Evolutionary conservation across 441 rosid genomes (phyloP).

Genomic region (Capsella rubella): DNA sequence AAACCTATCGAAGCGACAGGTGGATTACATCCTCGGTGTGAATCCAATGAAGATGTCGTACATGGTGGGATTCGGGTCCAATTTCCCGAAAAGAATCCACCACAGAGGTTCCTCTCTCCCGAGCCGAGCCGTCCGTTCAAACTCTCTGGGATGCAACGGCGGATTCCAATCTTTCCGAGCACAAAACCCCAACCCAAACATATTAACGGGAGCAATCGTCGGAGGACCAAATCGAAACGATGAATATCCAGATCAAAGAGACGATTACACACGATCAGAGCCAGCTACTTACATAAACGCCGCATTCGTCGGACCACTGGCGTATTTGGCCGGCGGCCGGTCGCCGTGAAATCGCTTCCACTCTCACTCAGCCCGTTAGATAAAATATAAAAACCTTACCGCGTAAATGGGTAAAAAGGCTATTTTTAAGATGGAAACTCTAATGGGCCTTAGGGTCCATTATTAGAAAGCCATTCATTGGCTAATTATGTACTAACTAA

Average conservation of each 20-base stretch:
- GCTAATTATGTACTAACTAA: too few relatives aligned
- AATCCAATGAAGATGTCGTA: conserved; percentile 66
- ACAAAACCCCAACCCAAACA: conserved; percentile 46
- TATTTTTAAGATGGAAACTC: conserved; percentile 1
- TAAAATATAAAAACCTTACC: neutral
- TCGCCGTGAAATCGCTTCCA: conserved; percentile 1
- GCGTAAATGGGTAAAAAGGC: neutral
- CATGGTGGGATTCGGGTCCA: conserved; percentile 64
- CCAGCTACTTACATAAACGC: conserved; percentile 66
- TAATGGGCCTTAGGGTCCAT: conserved; percentile 10
- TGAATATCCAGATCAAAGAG: conserved; percentile 51
- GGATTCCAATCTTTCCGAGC: conserved; percentile 43
- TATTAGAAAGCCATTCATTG: too few relatives aligned
- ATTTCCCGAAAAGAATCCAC: conserved; percentile 56
- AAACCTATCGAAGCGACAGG: conserved; percentile 58
- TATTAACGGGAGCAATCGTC: conserved; percentile 55
- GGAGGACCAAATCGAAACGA: conserved; percentile 63
- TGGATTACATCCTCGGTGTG: conserved; percentile 64
- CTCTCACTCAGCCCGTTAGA: neutral
- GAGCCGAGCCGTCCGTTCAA: conserved; percentile 42
- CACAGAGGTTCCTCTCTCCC: conserved; percentile 63
- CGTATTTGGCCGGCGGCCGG: conserved; percentile 49
- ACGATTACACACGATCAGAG: conserved; percentile 51
- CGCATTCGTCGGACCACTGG: conserved; percentile 60
- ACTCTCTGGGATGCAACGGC: conserved; percentile 44